Evolutionary conservation across 2,329 filamentous ascomycete species (phyloP).

Genomic region (Botrytis squamosa): DNA sequence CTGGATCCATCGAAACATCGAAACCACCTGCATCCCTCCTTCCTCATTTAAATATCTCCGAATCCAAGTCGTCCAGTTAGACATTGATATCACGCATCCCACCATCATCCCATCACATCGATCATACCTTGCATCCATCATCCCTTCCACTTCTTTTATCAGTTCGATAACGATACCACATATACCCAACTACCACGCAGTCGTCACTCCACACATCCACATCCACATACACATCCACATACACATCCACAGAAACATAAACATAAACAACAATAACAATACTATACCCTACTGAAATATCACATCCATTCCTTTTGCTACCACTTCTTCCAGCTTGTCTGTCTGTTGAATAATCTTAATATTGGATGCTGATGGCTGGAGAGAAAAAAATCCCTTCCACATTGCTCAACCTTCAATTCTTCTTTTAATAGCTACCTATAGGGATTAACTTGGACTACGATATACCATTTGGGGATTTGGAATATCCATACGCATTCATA

Average conservation of each 20-base stretch:
- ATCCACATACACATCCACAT: neutral
- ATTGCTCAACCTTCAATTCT: constrained; percentile 6
- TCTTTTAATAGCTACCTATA: neutral
- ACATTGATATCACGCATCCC: neutral
- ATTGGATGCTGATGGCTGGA: constrained; percentile 5
- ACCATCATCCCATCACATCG: neutral
- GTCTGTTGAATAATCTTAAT: constrained; percentile 12
- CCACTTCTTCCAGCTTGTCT: neutral
- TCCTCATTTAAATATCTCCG: neutral
- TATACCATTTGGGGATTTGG: neutral
- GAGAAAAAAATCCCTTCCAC: neutral
- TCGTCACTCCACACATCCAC: neutral
- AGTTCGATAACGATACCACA: constrained; percentile 7
- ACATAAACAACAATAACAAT: neutral
- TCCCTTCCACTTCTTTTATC: constrained; percentile 7
- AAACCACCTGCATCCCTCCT: neutral
- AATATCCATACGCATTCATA: neutral
- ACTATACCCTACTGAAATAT: neutral
- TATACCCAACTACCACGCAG: neutral
- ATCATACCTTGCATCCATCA: neutral
- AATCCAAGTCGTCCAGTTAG: neutral
- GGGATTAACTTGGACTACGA: neutral
- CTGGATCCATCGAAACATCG: neutral
- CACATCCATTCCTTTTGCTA: neutral
- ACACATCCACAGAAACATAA: neutral